Evolutionary conservation across 805 yeast genomes (phyloP).

Genomic region (Isabelozyma pseudorhagii): DNA sequence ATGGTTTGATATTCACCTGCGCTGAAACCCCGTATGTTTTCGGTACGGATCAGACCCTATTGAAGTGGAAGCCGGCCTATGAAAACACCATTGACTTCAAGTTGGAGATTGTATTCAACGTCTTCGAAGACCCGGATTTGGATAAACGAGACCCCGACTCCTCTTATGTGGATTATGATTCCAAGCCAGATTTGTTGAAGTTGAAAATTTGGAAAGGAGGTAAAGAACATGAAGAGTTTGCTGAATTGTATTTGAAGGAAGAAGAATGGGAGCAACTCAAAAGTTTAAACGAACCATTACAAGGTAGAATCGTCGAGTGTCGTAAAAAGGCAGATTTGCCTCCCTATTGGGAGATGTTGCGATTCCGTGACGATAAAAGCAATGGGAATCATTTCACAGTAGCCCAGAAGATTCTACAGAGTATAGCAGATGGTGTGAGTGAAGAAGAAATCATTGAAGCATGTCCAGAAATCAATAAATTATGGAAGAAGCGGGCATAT

Average conservation of each 20-base stretch:
- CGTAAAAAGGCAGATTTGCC: slow-evolving; percentile 53
- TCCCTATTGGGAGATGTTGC: slow-evolving; percentile 75
- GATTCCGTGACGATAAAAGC: slow-evolving; percentile 91
- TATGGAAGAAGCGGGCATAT: slow-evolving; percentile 60
- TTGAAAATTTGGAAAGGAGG: slow-evolving; percentile 80
- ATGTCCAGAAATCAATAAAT: slow-evolving; percentile 51
- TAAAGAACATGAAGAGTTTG: slow-evolving; percentile 59
- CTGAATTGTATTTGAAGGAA: slow-evolving; percentile 57
- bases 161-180: slow-evolving; percentile 77
- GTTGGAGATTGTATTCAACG: slow-evolving; percentile 58
- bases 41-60: slow-evolving; percentile 82
- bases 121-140: slow-evolving; percentile 58
- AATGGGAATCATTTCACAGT: slow-evolving; percentile 83
- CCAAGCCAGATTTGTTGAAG: slow-evolving; percentile 61
- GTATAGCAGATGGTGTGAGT: slow-evolving; percentile 83
- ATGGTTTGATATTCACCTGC: slow-evolving; percentile 92
- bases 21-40: slow-evolving; percentile 81
- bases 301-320: slow-evolving; percentile 87
- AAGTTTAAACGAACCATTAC: slow-evolving; percentile 69
- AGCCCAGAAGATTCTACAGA: slow-evolving; percentile 76
- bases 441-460: slow-evolving; percentile 68
- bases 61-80: slow-evolving; percentile 97
- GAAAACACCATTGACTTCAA: slow-evolving; percentile 93
- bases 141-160: slow-evolving; percentile 66
- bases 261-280: slow-evolving; percentile 82